Evolutionary conservation across 2,329 filamentous ascomycete species (phyloP), one percentile per base, ranked within the genome.

Genomic region (Esteya vermicola): DNA sequence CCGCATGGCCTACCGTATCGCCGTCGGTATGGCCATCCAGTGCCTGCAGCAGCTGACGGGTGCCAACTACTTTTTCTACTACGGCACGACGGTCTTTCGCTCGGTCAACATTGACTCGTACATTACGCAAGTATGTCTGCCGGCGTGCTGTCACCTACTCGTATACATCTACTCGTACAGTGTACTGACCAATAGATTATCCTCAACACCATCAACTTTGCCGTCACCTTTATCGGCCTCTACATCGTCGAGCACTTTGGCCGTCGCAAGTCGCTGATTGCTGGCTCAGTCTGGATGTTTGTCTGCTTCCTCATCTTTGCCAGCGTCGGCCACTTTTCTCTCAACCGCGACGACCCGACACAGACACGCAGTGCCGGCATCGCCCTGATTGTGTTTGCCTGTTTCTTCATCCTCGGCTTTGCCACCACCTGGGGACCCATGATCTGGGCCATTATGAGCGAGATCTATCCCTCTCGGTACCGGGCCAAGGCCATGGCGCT

Each of bases 361-460:
- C 54, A 57, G 9, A 55, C 60, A 1, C 39, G 38, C n/a, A 19
- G 36, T 3, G 43, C 73, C 12, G 79, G 79, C 10, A 72, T 75
- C 6, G 68, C 78, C 44, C 78, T 85, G 70, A 82, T 85, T 48
- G 73, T 81, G 9, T 73, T 79, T 40, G 75, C 79, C 3, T 82
- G 75, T 57, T 72, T 85, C 63, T 85, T 84, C 58, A 85, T 85
- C 41, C 70, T 75, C 36, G 78, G 72, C 2, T 86, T 83, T 48
- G 80, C 80, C 21, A 56, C 43, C 33, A 48, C 47, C 30, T 48
- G 47, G 47, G 47, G 47, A 33, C 47, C 47, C 37, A 47, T 47
- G 42, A 46, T 47, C 41, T 48, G 47, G 47, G 42, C 47, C 31
- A 38, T 45, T 33, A 47, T 47, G 47, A 36, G 41, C 25, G 48